Conservation (phyloP, 2,329 filamentous ascomycete species). For the Fonsecaea pedrosoi region DNA sequence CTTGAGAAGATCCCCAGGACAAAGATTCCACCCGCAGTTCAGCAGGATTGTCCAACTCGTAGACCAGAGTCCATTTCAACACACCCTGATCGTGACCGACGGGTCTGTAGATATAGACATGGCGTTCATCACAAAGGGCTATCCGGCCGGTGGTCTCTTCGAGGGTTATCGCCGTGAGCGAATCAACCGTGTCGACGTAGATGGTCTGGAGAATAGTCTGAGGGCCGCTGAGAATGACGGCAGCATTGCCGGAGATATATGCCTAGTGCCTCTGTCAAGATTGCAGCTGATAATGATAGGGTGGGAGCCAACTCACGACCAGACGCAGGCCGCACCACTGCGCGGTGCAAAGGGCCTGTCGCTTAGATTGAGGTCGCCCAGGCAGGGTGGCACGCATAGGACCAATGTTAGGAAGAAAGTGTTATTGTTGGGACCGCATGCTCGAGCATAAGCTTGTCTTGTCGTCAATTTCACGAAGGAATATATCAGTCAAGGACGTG, state of each 20-base stretch:
- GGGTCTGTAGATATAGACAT: constrained; percentile 79
- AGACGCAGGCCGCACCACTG: constrained; percentile 75
- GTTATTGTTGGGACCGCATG: constrained; percentile 27
- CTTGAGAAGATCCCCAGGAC: constrained; percentile 87
- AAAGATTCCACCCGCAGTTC: constrained; percentile 61
- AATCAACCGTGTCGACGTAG: constrained; percentile 75
- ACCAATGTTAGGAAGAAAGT: constrained; percentile 40
- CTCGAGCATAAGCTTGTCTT: not conserved
- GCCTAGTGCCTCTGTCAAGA: constrained; percentile 58
- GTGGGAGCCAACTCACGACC: constrained; percentile 63
- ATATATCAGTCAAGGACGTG: constrained; percentile 1
- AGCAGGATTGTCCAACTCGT: constrained; percentile 48
- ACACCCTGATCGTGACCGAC: constrained; percentile 72
- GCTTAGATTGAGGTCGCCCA: constrained; percentile 76
- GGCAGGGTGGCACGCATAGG: constrained; percentile 81
- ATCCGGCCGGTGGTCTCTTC: constrained; percentile 86
- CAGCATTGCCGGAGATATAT: constrained; percentile 87
- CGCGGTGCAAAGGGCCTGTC: constrained; percentile 77
- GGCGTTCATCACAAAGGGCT: constrained; percentile 70
- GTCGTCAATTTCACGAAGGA: not conserved
- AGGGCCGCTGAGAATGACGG: constrained; percentile 80
- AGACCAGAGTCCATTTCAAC: constrained; percentile 54
- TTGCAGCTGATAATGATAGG: constrained; percentile 13
- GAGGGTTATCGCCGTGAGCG: constrained; percentile 78
- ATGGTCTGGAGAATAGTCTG: constrained; percentile 84